Percentiles rank a stretch among this genome's conserved stretches.
Evolutionary conservation across 441 rosid species (phyloP).

Genomic region (Pelargonium australe): DNA sequence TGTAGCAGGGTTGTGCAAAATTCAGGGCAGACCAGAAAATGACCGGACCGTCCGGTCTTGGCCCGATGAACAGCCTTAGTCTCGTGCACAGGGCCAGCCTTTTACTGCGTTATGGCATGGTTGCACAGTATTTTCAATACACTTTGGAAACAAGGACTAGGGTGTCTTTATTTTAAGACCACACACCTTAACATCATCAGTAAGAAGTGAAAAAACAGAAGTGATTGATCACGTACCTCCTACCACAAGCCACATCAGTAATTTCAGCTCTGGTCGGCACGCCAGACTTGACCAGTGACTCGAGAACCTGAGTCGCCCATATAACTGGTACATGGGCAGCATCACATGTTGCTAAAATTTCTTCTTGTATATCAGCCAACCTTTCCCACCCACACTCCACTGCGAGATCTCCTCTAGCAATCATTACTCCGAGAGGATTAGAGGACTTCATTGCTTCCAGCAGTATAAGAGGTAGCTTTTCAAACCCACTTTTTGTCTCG

Average conservation of each 20-base stretch:
- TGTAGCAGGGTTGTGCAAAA: no score
- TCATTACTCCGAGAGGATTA: constrained; percentile 65
- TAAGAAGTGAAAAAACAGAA: background rate
- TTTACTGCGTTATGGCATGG: no score
- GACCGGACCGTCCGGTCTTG: no score
- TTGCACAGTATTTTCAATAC: background rate
- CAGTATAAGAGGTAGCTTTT: constrained; percentile 48
- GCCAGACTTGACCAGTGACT: constrained; percentile 62
- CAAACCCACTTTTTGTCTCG: constrained; percentile 52
- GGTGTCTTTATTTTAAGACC: no score
- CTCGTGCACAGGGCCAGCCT: no score
- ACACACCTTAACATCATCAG: background rate
- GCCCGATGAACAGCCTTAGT: no score
- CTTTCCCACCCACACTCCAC: constrained; percentile 82
- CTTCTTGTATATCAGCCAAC: constrained; percentile 56
- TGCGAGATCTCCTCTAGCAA: constrained; percentile 76
- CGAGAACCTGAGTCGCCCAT: constrained; percentile 73
- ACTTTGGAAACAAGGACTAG: background rate
- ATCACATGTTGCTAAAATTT: constrained; percentile 43
- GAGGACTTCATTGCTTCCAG: constrained; percentile 57
- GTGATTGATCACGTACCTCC: constrained; percentile 31
- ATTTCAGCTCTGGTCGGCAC: constrained; percentile 67
- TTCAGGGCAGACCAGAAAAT: no score
- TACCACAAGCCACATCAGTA: constrained; percentile 56
- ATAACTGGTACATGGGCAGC: constrained; percentile 54